Base-by-base conservation (phyloP, 345 rosid genomes). In the Punica granatum region DNA sequence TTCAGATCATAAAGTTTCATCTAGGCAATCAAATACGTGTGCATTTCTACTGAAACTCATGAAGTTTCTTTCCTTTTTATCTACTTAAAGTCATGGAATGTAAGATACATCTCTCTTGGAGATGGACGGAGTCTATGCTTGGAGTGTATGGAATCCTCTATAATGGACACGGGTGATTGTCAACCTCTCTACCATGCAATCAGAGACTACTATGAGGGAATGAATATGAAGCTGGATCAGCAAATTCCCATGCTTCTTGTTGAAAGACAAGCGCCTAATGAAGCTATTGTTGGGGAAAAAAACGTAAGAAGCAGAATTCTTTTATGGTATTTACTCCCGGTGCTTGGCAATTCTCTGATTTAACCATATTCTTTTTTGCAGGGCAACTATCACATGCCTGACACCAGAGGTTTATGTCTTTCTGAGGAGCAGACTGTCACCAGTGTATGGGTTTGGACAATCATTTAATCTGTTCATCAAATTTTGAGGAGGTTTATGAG, bases 341-440 rank as follows among this genome's bases (percentile, higher is more conserved):
- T 46, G 67, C 60, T 2, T 31, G 36, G 12, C 31, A 23, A 66
- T 2, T 3, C 36, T 28, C 60, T 35, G 34, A 25, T 32, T 49
- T 23, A 49, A 30, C 39, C 31, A 49, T n/a, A n/a, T 23, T 33
- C 8, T 26, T 26, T 25, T 48, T 71, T 65, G 46, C 79, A 94
- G 99, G 97, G 95, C 23, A 81, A 88, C 78, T 90, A 89, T 80
- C 96, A 94, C 78, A 82, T 91, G 96, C 99, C 96, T 28, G 99
- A 89, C 82, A 94, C 96, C 56, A 84, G 97, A 65, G 96, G 99
- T n/a, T 81, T 94, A 64, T 91, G 99, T 67, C 88, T 94, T 70
- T 94, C 97, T 28, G 99, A 91, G 80, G 97, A 94, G 73, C 99
- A 89, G 68, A 94, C 96, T 15, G 91, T 91, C 54, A 76, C 92